These are phyloP conservation scores for Mycena chlorophos DNA, from an alignment of 768 basidiomycete species.

Conservation along the genomic window DNA sequence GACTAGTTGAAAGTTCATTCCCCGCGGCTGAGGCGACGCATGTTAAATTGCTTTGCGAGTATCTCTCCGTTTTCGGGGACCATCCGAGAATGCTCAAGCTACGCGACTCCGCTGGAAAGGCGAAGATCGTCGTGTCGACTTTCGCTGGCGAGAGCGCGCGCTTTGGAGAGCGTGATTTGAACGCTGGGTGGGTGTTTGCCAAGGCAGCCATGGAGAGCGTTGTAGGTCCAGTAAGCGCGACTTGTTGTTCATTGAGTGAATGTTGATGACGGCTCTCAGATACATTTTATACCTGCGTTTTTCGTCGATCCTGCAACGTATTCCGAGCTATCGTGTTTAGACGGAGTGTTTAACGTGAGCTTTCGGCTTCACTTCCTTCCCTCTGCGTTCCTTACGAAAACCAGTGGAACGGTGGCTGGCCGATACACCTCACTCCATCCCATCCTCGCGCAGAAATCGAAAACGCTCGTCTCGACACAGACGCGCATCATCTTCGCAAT, in stretches of 20 bases:
- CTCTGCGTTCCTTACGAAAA: background rate
- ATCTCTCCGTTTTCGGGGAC: constrained; percentile 36
- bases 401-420: constrained; percentile 49
- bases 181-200: constrained; percentile 38
- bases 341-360: constrained; percentile 46
- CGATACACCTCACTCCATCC: constrained; percentile 23
- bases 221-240: constrained; percentile 23
- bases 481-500: constrained; percentile 17
- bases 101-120: constrained; percentile 26
- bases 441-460: constrained; percentile 26
- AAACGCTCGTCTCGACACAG: constrained; percentile 25
- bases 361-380: background rate
- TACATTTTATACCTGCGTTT: constrained; percentile 54
- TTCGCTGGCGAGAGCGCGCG: constrained; percentile 49
- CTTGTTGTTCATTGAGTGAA: constrained; percentile 1
- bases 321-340: constrained; percentile 37
- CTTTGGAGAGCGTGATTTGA: constrained; percentile 40
- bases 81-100: constrained; percentile 39
- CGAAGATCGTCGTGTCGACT: constrained; percentile 43
- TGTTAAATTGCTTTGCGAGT: constrained; percentile 33
- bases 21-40: constrained; percentile 16
- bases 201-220: constrained; percentile 16
- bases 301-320: constrained; percentile 50
- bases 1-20: constrained; percentile 17
- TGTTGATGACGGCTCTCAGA: constrained; percentile 15